A percentile compares a stretch with the other conserved stretches of the same genome.
Conservation (phyloP, 495 filamentous ascomycete species). For the Penicillium pulvis region DNA sequence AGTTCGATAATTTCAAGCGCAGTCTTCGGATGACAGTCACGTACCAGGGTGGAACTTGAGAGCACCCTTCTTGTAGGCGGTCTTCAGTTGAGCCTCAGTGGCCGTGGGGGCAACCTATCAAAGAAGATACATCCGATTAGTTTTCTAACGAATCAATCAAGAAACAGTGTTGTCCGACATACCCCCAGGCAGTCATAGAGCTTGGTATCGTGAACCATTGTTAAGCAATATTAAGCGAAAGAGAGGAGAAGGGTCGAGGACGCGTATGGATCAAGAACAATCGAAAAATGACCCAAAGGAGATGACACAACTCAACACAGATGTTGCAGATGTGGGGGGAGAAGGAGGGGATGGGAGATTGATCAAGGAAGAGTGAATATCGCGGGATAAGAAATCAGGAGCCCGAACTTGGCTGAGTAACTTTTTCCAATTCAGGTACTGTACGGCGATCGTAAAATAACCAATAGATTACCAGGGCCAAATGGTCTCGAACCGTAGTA, state of each 20-base stretch:
- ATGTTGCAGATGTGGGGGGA: slow-evolving; percentile 19
- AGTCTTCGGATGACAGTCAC: slow-evolving; percentile 12
- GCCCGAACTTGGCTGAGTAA: slow-evolving; percentile 29
- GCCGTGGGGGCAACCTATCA: slow-evolving; percentile 69
- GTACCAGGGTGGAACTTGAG: slow-evolving; percentile 90
- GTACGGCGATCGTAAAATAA: slow-evolving; percentile 15
- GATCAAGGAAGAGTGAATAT: slow-evolving; percentile 20
- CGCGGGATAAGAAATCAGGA: slow-evolving; percentile 27
- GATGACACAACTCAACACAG: slow-evolving; percentile 10
- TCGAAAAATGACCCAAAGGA: slow-evolving; percentile 13
- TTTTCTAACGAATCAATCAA: background rate
- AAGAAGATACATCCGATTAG: slow-evolving; percentile 26
- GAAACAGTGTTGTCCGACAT: slow-evolving; percentile 37
- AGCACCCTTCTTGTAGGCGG: slow-evolving; percentile 88
- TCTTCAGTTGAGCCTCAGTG: slow-evolving; percentile 78
- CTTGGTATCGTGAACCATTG: slow-evolving; percentile 90
- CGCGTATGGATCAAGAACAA: slow-evolving; percentile 14
- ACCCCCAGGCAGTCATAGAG: slow-evolving; percentile 86
- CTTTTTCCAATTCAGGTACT: slow-evolving; percentile 30
- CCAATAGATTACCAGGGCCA: slow-evolving; percentile 25
- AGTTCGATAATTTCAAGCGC: background rate
- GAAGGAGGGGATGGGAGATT: slow-evolving; percentile 11
- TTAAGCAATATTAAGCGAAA: slow-evolving; percentile 19
- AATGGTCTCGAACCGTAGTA: background rate
- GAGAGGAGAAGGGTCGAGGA: slow-evolving; percentile 18